These are phyloP conservation scores for Ganoderma boninense DNA, from an alignment of 1,284 basidiomycete genomes.

Conservation along the genomic window DNA sequence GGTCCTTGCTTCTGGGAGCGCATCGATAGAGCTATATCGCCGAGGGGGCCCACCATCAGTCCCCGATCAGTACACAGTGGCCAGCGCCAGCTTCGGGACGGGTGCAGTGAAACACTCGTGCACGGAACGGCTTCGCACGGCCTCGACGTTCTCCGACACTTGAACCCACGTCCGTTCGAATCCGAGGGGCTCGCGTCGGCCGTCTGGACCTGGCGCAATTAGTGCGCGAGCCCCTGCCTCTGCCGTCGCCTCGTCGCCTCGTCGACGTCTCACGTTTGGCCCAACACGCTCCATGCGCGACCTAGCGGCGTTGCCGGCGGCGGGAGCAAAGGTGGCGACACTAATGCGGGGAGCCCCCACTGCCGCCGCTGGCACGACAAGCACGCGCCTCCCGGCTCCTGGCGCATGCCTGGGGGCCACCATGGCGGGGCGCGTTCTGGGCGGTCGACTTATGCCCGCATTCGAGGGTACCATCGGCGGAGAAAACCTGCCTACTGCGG, in stretches of 20 bases:
- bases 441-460: conserved; percentile 28
- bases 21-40: conserved; percentile 31
- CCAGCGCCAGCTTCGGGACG: background rate
- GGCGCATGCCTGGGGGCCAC: background rate
- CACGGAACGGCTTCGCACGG: conserved; percentile 13
- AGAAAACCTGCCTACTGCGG: conserved; percentile 22
- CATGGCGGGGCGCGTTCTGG: conserved; percentile 15
- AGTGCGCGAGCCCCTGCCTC: background rate
- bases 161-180: conserved; percentile 7
- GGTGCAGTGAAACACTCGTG: conserved; percentile 22
- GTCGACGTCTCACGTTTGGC: conserved; percentile 20
- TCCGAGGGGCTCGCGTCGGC: conserved; percentile 2
- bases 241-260: background rate
- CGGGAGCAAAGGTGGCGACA: conserved; percentile 18
- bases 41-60: conserved; percentile 25
- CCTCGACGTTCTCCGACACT: background rate
- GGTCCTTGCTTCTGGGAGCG: conserved; percentile 11
- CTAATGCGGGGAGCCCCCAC: conserved; percentile 23
- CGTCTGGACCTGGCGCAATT: conserved; percentile 10
- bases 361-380: conserved; percentile 12
- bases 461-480: conserved; percentile 27
- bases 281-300: conserved; percentile 13
- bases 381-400: conserved; percentile 14
- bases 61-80: conserved; percentile 17
- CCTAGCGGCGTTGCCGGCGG: conserved; percentile 18